Base-by-base conservation (phyloP, 768 basidiomycete genomes). In the Phaeolepiota aurea region DNA sequence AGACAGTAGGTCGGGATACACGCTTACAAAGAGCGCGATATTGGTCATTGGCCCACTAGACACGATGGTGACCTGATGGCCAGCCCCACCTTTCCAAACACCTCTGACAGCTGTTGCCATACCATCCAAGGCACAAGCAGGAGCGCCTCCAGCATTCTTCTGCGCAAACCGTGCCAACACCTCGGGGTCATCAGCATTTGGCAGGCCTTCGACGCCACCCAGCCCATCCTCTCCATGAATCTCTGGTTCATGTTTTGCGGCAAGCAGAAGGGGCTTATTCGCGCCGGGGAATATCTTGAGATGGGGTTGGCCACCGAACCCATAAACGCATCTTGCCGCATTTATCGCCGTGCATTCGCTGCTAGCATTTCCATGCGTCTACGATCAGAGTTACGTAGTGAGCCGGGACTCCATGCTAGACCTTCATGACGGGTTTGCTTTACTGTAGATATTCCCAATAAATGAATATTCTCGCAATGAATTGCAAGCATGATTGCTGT, bases 41-140 rank as follows among this genome's bases (percentile, higher is more conserved):
- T 92, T 94, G 14, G 91, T 92, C 77, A 88, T 78, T 1, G 90
- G 85, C 0, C 90, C 90, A 3, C 73, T 79, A 1, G 88, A 87
- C 1, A 89, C 72, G 2, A 94, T 51, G 0, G 76, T 74, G 9
- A 84, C 72, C 56, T 83, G 76, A 22, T 61, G 48, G 1, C 84
- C 86, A 1, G 57, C 48, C 3, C 82, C 82, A 4, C 61, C 60
- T 4, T 75, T 69, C 82, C 82, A 82, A 0, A 65, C 62, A 5
- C 67, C 50, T 41, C 56, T 69, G 44, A 90, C 65, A 1, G 71
- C 65, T 12, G 55, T 54, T 0, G 77, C 69, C 65, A 93, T 80
- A 3, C 82, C 90, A 32, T 86, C 75, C 5, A 90, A 52, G 0
- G 87, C 87, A 38, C 70, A 62, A 3, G 72, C 51, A 2, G 57